Evolutionary conservation across 2,329 filamentous ascomycete species (phyloP), one percentile per base, ranked within the genome.

Genomic region (Fusarium nodosum): DNA sequence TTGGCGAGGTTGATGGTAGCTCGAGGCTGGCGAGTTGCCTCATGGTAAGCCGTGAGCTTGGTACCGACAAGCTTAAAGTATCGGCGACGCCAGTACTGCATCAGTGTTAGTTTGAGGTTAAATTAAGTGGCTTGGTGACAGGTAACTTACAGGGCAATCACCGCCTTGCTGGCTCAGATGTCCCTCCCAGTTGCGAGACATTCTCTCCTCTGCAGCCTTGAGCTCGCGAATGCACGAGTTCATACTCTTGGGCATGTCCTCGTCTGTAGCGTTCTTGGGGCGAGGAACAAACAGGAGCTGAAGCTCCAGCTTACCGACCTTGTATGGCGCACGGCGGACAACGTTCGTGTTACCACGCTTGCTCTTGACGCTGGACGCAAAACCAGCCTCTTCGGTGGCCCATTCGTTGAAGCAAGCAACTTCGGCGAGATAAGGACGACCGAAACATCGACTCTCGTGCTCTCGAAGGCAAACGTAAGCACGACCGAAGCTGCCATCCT

Each of bases 241-340:
- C 94, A 99, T 97, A 83, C 94, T 97, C 89, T 98, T 98, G 56
- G 96, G 96, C 93, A 99, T 97, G 72, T 98, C 95, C 18, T 97
- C 94, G 69, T 98, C 96, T 51, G 89, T 90, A 31, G 90, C 86
- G 45, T 91, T 92, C 83, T 93, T 95, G 7, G 96, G 95, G 74
- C 94, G 93, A 1, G 96, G 96, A 2, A 99, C 94, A 76, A 97
- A 99, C 16, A 99, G 85, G 11, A 99, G 87, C 82, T 99, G 96
- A 39, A 99, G 84, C 78, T 97, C 93, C 56, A 99, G 86, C 82
- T 97, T 97, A 71, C 94, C 96, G 75, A 99, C 90, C 81, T 95
- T 93, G 83, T 99, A 99, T n/a, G 96, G 96, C 15, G 96, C 95
- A 54, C 92, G 89, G 61, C 96, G 91, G 42, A 93, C 88, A 54